Evolutionary conservation across 805 yeast species (phyloP).

Genomic region (Candida morakotiae): DNA sequence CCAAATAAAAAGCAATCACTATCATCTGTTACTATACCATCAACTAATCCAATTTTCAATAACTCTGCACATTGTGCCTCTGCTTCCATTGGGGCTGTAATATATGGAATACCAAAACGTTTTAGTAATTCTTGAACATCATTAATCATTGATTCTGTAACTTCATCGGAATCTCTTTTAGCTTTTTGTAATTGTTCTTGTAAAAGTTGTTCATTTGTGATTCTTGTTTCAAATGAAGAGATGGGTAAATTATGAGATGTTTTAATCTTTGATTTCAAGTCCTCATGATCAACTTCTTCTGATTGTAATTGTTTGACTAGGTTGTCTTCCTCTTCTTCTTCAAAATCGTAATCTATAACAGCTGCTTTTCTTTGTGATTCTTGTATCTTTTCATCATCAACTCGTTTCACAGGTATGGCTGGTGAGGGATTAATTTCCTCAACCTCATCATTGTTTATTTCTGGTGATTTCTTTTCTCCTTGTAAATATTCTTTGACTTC

Average conservation of each 20-base stretch:
- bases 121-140: slow-evolving; percentile 88
- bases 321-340: slow-evolving; percentile 74
- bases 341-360: slow-evolving; percentile 58
- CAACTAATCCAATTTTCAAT: slow-evolving; percentile 65
- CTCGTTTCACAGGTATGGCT: background rate
- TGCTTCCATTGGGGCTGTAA: slow-evolving; percentile 98
- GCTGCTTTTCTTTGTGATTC: slow-evolving; percentile 12
- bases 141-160: slow-evolving; percentile 75
- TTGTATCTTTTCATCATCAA: slow-evolving; percentile 4
- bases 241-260: slow-evolving; percentile 16
- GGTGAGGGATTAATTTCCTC: slow-evolving; percentile 10
- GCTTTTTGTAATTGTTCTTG: slow-evolving; percentile 62
- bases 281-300: slow-evolving; percentile 71
- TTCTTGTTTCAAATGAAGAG: slow-evolving; percentile 27
- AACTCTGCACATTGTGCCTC: slow-evolving; percentile 97
- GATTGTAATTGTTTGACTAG: slow-evolving; percentile 56
- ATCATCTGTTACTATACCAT: slow-evolving; percentile 95
- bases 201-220: slow-evolving; percentile 44
- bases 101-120: slow-evolving; percentile 88
- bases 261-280: slow-evolving; percentile 43
- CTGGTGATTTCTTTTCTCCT: slow-evolving; percentile 10
- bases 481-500: slow-evolving; percentile 37
- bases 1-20: slow-evolving; percentile 96
- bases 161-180: slow-evolving; percentile 87
- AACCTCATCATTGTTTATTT: slow-evolving; percentile 9